Evolutionary conservation across 1,284 basidiomycete genomes (phyloP).

Genomic region (Ustilago esculenta): DNA sequence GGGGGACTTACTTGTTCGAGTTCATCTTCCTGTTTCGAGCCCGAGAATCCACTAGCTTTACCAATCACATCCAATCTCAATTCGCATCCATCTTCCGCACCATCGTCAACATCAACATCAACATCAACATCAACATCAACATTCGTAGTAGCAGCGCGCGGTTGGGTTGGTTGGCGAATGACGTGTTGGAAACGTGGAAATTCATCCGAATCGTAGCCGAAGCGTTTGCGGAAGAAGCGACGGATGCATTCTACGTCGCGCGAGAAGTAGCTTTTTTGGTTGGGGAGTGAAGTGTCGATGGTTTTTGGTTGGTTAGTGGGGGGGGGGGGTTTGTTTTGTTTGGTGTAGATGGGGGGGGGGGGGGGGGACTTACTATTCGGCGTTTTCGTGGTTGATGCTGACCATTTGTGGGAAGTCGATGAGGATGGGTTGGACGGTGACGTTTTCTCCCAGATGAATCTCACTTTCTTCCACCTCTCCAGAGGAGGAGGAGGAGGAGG

Average conservation of each 20-base stretch:
- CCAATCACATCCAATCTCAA: slow-evolving; percentile 56
- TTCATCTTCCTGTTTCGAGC: slow-evolving; percentile 47
- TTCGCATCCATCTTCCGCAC: slow-evolving; percentile 9
- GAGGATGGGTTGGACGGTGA: slow-evolving; percentile 80
- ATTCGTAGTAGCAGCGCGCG: no score
- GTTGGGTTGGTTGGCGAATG: slow-evolving; percentile 39
- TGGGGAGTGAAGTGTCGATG: no score
- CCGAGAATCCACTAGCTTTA: slow-evolving; percentile 60
- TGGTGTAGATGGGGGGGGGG: no score
- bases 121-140: no score
- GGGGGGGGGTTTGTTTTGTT: no score
- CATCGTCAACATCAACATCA: no score
- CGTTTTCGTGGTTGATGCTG: slow-evolving; percentile 93
- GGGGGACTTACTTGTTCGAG: slow-evolving; percentile 47
- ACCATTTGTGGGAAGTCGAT: slow-evolving; percentile 99
- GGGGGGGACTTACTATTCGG: slow-evolving; percentile 80
- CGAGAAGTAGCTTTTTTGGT: slow-evolving; percentile 99
- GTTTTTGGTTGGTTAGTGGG: no score
- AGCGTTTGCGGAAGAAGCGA: slow-evolving; percentile 89
- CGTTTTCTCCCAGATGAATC: slow-evolving; percentile 80
- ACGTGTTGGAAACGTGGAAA: slow-evolving; percentile 73
- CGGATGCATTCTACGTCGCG: slow-evolving; percentile 96
- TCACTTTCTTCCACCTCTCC: slow-evolving; percentile 74
- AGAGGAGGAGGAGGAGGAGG: slow-evolving; percentile 54
- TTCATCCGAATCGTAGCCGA: slow-evolving; percentile 87